These are phyloP conservation scores for Globisporangium okanoganense DNA, from an alignment of 352 stramenopile species.

Conservation along the genomic window DNA sequence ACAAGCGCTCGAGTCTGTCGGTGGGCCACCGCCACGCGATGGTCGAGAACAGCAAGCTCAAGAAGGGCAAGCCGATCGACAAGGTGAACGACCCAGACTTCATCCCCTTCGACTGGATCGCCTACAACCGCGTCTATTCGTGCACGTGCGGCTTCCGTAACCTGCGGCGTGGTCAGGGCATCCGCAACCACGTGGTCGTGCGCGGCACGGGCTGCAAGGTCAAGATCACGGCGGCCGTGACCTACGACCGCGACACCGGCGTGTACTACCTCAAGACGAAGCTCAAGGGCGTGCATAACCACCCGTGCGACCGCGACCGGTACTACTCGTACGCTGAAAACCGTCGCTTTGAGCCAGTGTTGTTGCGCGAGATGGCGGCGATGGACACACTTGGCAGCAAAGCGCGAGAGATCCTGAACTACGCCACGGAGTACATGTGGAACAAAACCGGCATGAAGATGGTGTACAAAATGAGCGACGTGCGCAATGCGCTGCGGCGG, in stretches of 20 bases:
- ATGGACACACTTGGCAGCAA: not conserved
- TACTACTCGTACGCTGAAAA: slow-evolving; percentile 9
- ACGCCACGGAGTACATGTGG: not conserved
- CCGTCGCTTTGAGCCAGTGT: not conserved
- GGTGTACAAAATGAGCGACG: slow-evolving; percentile 1
- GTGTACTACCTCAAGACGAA: not conserved
- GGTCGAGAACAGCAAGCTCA: not conserved
- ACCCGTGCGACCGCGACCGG: slow-evolving; percentile 2
- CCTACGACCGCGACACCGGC: not conserved
- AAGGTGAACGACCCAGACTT: slow-evolving; percentile 4
- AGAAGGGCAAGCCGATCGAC: not conserved
- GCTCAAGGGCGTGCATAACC: slow-evolving; percentile 4
- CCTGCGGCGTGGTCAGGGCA: not conserved
- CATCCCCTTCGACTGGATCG: not conserved
- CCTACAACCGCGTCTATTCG: not conserved
- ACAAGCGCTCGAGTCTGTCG: slow-evolving; percentile 4
- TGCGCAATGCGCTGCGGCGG: slow-evolving; percentile 3
- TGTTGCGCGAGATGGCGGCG: slow-evolving; percentile 4
- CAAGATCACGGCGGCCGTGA: slow-evolving; percentile 2
- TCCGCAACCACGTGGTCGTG: not conserved
- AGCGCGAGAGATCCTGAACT: not conserved
- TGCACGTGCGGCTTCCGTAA: slow-evolving; percentile 3
- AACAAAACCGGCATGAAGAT: not conserved
- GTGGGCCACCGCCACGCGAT: not conserved
- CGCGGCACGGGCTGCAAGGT: slow-evolving; percentile 2